Percentiles rank a stretch among this genome's conserved stretches.
phyloP scores from a whole-genome alignment of 306 rosid genomes.

The Lupinus albus region DNA sequence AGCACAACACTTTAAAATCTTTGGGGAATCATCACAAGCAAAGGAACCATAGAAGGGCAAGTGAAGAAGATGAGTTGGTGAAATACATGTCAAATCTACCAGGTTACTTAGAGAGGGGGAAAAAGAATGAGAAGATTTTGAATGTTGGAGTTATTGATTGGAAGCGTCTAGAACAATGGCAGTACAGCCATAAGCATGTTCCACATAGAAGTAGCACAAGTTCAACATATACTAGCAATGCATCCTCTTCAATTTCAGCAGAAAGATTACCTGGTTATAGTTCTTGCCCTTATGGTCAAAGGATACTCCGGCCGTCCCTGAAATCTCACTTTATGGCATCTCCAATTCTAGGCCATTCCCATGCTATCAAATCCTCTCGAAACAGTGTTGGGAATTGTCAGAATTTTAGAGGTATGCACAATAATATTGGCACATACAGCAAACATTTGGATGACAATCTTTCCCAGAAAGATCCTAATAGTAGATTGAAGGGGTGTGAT shows the following conservation, averaged over 20 bases:
- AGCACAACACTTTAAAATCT: slow-evolving; percentile 41
- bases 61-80: slow-evolving; percentile 63
- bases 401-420: slow-evolving; percentile 39
- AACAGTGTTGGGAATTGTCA: slow-evolving; percentile 44
- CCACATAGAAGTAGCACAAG: slow-evolving; percentile 49
- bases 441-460: slow-evolving; percentile 47
- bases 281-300: slow-evolving; percentile 59
- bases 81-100: slow-evolving; percentile 83
- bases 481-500: slow-evolving; percentile 44
- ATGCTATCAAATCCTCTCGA: slow-evolving; percentile 46
- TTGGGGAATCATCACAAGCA: slow-evolving; percentile 47
- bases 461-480: slow-evolving; percentile 42
- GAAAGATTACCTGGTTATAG: slow-evolving; percentile 56
- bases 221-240: slow-evolving; percentile 56
- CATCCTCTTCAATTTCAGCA: slow-evolving; percentile 55
- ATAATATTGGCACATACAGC: slow-evolving; percentile 38
- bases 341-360: slow-evolving; percentile 42
- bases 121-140: slow-evolving; percentile 64
- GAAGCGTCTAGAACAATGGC: slow-evolving; percentile 84
- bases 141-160: slow-evolving; percentile 97
- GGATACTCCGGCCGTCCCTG: slow-evolving; percentile 52
- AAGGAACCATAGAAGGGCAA: slow-evolving; percentile 38
- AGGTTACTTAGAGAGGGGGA: slow-evolving; percentile 76
- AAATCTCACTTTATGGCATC: slow-evolving; percentile 57
- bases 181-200: slow-evolving; percentile 51